Base-by-base conservation (phyloP, 768 basidiomycete genomes). In the Candolleomyces eurysporus region DNA sequence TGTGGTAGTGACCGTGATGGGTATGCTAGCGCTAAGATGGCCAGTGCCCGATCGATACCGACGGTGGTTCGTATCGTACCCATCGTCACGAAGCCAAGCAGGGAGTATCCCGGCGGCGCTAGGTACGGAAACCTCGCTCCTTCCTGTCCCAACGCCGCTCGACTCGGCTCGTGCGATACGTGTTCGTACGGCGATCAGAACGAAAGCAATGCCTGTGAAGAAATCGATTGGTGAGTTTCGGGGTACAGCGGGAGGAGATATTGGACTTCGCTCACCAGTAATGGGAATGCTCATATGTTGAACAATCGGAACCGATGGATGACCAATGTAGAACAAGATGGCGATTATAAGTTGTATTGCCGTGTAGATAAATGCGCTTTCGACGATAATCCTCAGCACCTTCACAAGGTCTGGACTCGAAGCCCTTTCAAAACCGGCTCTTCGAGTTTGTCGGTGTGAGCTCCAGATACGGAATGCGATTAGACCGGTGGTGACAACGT, bases 331-430 rank as follows among this genome's bases (percentile, higher is more conserved):
- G 55, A 68, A 70, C 3, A 75, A 59, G 30, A 75, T 67, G 40
- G 72, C 69, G 11, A 73, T 65, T 31, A 71, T 53, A 30, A 75
- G 63, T 26, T 72, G 58, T 48, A 71, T 66, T 5, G 69, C 45
- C 2, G 72, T 72, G 58, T 75, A 75, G 26, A 75, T 66, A 64
- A 71, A 67, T 1, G 73, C 73, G 59, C 73, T 75, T 56, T 75
- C 73, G 52, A 73, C 63, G 16, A 75, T 62, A 31, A 75, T 72
- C 13, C 71, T 67, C 48, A 72, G 50, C 40, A 72, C 58, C 14
- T 60, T 64, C 13, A 72, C 56, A 7, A 73, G 62, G 43, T 66
- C 61, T 2, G 39, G 6, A 13, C 19, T 54, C 19, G 56, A 46
- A 2, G 26, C 13, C 31, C 57, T 64, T 13, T 68, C 26, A 5